Evolutionary conservation across 352 stramenopile species (phyloP).

Genomic region (Pythium brachiatum): DNA sequence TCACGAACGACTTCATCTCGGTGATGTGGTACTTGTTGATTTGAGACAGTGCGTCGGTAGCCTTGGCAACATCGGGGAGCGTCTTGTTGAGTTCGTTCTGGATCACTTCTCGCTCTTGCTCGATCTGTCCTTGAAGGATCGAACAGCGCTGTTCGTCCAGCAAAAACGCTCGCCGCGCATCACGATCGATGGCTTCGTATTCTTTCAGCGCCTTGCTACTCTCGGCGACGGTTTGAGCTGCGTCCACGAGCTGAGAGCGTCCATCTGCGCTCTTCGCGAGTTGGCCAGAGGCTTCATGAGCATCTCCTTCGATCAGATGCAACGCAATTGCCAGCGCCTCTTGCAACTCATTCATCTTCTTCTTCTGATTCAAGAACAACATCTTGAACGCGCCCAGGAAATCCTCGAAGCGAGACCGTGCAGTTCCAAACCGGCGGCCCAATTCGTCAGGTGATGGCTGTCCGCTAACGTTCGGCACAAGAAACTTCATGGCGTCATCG

Average conservation of each 20-base stretch:
- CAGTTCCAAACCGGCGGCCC: conserved; percentile 19
- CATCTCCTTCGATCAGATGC: conserved; percentile 27
- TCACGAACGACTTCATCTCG: conserved; percentile 79
- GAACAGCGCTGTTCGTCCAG: conserved; percentile 54
- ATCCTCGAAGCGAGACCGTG: conserved; percentile 44
- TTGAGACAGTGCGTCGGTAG: conserved; percentile 57
- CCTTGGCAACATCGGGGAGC: conserved; percentile 52
- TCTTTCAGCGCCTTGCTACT: conserved; percentile 26
- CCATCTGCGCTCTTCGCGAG: conserved; percentile 38
- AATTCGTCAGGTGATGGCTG: conserved; percentile 12
- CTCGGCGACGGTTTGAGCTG: conserved; percentile 30
- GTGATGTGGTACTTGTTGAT: conserved; percentile 83
- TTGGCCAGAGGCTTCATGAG: conserved; percentile 28
- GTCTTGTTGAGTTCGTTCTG: conserved; percentile 57
- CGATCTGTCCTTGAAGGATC: conserved; percentile 54
- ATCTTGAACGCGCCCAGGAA: conserved; percentile 42
- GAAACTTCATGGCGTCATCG: conserved; percentile 12
- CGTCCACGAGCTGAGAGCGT: conserved; percentile 33
- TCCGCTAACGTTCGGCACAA: background rate
- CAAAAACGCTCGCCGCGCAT: conserved; percentile 47
- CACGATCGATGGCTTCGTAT: conserved; percentile 38
- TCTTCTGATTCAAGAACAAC: conserved; percentile 43
- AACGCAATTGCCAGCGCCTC: conserved; percentile 19
- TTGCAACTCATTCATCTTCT: conserved; percentile 28
- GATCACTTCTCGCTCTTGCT: conserved; percentile 51